These are phyloP conservation scores for Eremochloa ophiuroides DNA, from an alignment of 176 grass and related monocot genomes.

Conservation along the genomic window DNA sequence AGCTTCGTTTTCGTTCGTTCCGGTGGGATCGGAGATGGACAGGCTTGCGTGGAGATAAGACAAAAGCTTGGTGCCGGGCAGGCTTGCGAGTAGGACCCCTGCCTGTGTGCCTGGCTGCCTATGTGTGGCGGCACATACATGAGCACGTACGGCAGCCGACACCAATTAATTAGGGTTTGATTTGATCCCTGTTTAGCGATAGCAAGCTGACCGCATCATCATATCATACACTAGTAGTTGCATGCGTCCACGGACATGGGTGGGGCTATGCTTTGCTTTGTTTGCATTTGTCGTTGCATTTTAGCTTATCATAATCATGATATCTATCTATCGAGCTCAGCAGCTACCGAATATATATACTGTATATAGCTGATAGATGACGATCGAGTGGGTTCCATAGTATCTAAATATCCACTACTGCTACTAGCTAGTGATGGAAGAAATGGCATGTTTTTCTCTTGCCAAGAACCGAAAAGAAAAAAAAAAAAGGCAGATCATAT, in stretches of 20 bases:
- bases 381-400: constrained; percentile 36
- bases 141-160: constrained; percentile 7
- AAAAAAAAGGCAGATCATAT: background rate
- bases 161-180: constrained; percentile 34
- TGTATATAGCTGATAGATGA: background rate
- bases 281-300: background rate
- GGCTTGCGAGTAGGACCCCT: background rate
- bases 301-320: constrained; percentile 9
- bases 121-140: too few relatives aligned
- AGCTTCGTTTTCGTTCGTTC: background rate
- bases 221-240: background rate
- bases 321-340: background rate
- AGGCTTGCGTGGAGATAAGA: constrained; percentile 42
- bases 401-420: constrained; percentile 8
- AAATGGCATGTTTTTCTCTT: background rate
- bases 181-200: background rate
- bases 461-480: background rate
- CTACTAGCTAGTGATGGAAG: background rate
- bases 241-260: background rate
- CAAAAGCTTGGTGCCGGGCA: constrained; percentile 24
- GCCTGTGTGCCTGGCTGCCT: background rate
- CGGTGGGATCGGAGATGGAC: constrained; percentile 8
- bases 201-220: background rate
- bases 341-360: background rate
- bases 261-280: background rate